Base-by-base conservation (phyloP, 2,329 filamentous ascomycete species). In the Apiospora marii region DNA sequence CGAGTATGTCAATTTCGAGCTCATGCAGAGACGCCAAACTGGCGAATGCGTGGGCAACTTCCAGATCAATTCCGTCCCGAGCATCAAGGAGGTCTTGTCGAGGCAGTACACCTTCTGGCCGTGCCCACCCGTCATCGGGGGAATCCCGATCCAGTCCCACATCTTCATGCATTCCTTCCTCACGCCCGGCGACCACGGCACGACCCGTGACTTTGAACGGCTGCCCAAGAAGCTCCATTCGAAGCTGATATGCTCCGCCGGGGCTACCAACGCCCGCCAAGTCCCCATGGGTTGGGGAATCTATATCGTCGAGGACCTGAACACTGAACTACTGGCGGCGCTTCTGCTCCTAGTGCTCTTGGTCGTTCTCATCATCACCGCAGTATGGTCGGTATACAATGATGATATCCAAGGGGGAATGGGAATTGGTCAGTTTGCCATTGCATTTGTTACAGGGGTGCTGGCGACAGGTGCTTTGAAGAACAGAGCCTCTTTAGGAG, bases 91-190 rank as follows among this genome's bases (percentile, higher is more conserved):
- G 58, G 71, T 77, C 4, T 22, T 68, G 12, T 71, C 41, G 3
- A 68, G 44, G 22, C 71, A 75, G 61, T 77, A 76, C 64, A 44
- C 70, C 7, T 74, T 75, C 49, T 67, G 37, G 3, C 76, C 76
- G 3, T 77, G 73, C 27, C 76, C 75, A 0, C 75, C 76, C 19
- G 48, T 19, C 4, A 71, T 75, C 12, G 74, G 74, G 1, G 5
- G 34, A 2, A 10, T 76, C 14, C 76, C 76, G 2, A 71, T 77
- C 3, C 73, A 73, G 7, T 72, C 74, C 16, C 73, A 77, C 53
- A 68, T 77, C 22, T 77, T 77, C 41, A 77, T 77, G 75, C 76
- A 77, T 48, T 73, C 73, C 1, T 76, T 77, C 41, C 58, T 74
- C 16, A 72, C 76, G 14, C 74, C 74, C 0, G 73, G 73, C 0